Evolutionary conservation across 164 flowering plant species (phyloP).

Genomic region (Vitis rupestris): DNA sequence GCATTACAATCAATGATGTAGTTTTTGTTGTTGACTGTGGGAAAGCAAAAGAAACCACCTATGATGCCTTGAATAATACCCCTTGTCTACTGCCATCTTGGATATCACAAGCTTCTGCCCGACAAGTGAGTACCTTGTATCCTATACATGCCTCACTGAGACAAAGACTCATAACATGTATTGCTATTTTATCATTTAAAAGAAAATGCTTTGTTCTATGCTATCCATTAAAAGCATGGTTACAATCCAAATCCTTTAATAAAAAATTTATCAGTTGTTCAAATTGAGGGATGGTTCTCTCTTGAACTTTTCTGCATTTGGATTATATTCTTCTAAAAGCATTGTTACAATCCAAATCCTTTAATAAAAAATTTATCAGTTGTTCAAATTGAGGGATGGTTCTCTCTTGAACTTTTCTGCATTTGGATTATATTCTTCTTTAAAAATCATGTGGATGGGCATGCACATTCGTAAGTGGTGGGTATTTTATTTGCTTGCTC

Average conservation of each 20-base stretch:
- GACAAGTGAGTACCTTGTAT: slow-evolving; percentile 65
- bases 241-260: too few species aligned
- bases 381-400: too few species aligned
- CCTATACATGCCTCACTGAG: not conserved
- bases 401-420: not conserved
- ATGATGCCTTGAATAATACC: slow-evolving; percentile 98
- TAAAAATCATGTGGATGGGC: not conserved
- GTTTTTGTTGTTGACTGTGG: slow-evolving; percentile 99
- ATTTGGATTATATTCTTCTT: not conserved
- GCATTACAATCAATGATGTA: slow-evolving; percentile 95
- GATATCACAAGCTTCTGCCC: slow-evolving; percentile 98
- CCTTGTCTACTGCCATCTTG: slow-evolving; percentile 98
- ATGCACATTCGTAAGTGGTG: not conserved
- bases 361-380: too few species aligned
- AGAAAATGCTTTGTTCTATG: too few species aligned
- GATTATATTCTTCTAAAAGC: not conserved
- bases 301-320: not conserved
- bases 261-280: too few species aligned
- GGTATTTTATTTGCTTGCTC: not conserved
- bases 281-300: too few species aligned
- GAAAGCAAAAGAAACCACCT: slow-evolving; percentile 98
- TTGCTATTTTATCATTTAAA: not conserved
- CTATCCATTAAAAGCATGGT: too few species aligned
- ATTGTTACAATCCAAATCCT: too few species aligned
- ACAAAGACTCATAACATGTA: not conserved